Evolutionary conservation across 1,139 yeast genomes (phyloP).

Genomic region (Hansenula lynferdii): DNA sequence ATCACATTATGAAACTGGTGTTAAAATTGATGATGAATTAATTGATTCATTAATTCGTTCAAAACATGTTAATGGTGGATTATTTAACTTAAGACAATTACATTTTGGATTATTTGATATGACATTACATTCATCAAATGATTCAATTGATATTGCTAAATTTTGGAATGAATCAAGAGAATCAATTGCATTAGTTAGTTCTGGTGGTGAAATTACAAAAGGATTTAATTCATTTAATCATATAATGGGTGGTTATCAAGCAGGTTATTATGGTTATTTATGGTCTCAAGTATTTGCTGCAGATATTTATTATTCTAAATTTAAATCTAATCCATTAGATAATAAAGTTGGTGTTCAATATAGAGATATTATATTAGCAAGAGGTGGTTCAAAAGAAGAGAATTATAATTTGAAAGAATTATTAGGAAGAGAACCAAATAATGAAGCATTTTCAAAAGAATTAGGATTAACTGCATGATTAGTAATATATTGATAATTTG

Average conservation of each 20-base stretch:
- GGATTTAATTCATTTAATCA: conserved; percentile 82
- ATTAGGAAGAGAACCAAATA: conserved; percentile 72
- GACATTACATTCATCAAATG: conserved; percentile 53
- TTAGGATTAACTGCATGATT: conserved; percentile 32
- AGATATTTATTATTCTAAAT: conserved; percentile 74
- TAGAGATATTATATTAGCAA: conserved; percentile 62
- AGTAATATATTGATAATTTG: background rate
- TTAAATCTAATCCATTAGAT: conserved; percentile 64
- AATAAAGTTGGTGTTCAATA: conserved; percentile 56
- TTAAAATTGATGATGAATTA: conserved; percentile 52
- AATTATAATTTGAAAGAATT: conserved; percentile 59
- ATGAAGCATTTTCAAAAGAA: conserved; percentile 65
- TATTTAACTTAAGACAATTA: conserved; percentile 67
- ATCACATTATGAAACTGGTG: conserved; percentile 57
- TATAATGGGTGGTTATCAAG: conserved; percentile 72
- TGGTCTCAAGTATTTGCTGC: conserved; percentile 85
- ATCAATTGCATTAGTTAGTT: conserved; percentile 51
- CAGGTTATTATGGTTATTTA: conserved; percentile 83
- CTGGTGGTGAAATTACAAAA: conserved; percentile 48
- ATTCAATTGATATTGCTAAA: conserved; percentile 41
- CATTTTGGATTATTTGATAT: conserved; percentile 77
- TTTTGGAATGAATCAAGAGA: conserved; percentile 64
- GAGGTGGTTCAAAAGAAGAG: conserved; percentile 73
- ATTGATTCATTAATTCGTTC: conserved; percentile 58
- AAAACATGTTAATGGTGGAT: conserved; percentile 73